Evolutionary conservation across 208 protist species (phyloP), one percentile per base, ranked within the genome.

Genomic region (Strigomonas culicis): DNA sequence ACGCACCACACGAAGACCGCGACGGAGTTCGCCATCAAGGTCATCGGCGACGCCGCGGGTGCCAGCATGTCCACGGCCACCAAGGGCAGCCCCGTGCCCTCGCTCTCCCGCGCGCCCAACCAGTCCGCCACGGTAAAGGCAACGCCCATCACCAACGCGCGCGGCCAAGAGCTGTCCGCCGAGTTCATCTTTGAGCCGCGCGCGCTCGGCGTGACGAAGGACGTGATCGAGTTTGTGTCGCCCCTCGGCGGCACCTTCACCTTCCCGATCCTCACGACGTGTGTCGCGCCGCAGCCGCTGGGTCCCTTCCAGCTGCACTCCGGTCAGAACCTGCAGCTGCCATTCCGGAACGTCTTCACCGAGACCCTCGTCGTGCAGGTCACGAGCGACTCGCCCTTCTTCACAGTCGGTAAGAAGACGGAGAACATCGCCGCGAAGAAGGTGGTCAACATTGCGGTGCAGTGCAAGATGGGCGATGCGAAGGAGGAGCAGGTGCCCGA

Each of bases 321-420:
- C 15, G 84, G 77, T 1, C 82, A 91, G 66, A 79, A 71, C 22
- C 74, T 75, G 17, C 49, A 64, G 25, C 72, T 99, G 43, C 83
- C 84, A 13, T 98, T 99, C 77, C 92, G 91, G 68, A 99, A 99
- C 72, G 90, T 98, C 22, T 98, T 99, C 68, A 43, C 65, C n/a
- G 82, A 94, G 15, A 24, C 75, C 15, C 68, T 93, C n/a, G 79
- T 79, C 19, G 91, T 98, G 66, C 77, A 59, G 13, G 75, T 96
- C 25, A 43, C 67, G n/a, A 92, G 84, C 2, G 95, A 98, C 72
- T 86, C 82, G 11, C 75, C 84, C 3, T 61, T 58, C 27, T 98
- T 98, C 80, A 68, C 86, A 13, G 84, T 97, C 4, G 44, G 50
- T 10, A 93, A 92, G 60, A 75, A 82, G 53, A 83, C 74, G n/a